phyloP scores from a whole-genome alignment of 2,329 filamentous ascomycete genomes.

The Hypoxylon sp. region DNA sequence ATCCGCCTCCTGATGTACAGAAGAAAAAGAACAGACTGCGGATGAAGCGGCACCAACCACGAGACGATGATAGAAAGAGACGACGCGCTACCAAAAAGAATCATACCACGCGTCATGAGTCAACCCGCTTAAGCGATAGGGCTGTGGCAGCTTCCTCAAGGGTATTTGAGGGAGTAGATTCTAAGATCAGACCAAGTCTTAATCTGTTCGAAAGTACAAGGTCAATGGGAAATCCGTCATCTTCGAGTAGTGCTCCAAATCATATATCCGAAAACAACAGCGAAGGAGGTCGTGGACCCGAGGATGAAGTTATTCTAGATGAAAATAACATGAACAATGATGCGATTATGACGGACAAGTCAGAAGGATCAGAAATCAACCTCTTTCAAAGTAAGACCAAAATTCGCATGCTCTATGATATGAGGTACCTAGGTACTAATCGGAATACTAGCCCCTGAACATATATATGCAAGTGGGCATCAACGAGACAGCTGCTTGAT shows the following conservation, averaged over 20 bases:
- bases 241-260: background rate
- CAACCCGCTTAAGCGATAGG: background rate
- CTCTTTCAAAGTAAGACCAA: background rate
- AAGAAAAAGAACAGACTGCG: conserved; percentile 3
- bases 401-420: background rate
- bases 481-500: background rate
- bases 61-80: background rate
- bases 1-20: background rate
- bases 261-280: background rate
- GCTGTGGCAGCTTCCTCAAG: background rate
- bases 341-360: background rate
- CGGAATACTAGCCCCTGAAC: background rate
- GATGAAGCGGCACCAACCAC: background rate
- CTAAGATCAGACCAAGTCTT: background rate
- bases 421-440: too few relatives aligned
- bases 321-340: background rate
- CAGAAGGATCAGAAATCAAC: background rate
- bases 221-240: background rate
- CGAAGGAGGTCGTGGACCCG: background rate
- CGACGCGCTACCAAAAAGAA: background rate
- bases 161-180: background rate
- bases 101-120: background rate
- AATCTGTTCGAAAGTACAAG: background rate
- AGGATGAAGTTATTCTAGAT: background rate
- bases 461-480: background rate